Evolutionary conservation across 2,329 filamentous ascomycete species (phyloP), one percentile per base, ranked within the genome.

Genomic region (Didymella arachidicola): DNA sequence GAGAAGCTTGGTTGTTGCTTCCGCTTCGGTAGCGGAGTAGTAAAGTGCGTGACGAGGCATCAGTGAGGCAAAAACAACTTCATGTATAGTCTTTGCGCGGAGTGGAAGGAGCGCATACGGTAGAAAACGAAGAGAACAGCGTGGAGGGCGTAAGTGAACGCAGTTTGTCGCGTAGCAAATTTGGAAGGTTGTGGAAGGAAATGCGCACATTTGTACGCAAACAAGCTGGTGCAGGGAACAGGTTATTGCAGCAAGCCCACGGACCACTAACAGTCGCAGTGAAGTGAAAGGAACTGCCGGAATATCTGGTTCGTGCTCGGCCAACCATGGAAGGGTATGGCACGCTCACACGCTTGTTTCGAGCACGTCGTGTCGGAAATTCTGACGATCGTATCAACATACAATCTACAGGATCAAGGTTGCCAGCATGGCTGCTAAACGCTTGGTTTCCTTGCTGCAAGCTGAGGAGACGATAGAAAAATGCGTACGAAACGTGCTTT

Each of bases 31-130:
- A 0, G 44, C 26, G 38, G 56, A 49, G 49, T 54, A 59, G 14
- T 54, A 59, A 11, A 10, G 56, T 8, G 50, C 48, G 27, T 49
- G 53, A 19, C 4, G 42, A 29, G 56, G 49, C 56, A 58, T 58
- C 16, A 22, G 8, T 19, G 30, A n/a, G 8, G 32, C 4, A 18
- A 3, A 5, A n/a, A 54, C 19, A 27, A 42, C 7, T 5, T 19
- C 19, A 6, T 27, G 25, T 18, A 47, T 27, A 42, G 27, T 27
- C 41, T 43, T n/a, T 16, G 25, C 5, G 7, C 7, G 6, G 25
- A 27, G 32, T 27, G 16, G 11, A 44, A 27, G 7, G 30, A 22
- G 30, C 22, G 25, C 7, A 18, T 7, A 30, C 10, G 19, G 18
- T 7, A 11, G 6, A 36, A 36, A 36, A 10, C n/a, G 29, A 18